Conservation (phyloP, 208 protist species). For the Trypanosoma scelopori region DNA sequence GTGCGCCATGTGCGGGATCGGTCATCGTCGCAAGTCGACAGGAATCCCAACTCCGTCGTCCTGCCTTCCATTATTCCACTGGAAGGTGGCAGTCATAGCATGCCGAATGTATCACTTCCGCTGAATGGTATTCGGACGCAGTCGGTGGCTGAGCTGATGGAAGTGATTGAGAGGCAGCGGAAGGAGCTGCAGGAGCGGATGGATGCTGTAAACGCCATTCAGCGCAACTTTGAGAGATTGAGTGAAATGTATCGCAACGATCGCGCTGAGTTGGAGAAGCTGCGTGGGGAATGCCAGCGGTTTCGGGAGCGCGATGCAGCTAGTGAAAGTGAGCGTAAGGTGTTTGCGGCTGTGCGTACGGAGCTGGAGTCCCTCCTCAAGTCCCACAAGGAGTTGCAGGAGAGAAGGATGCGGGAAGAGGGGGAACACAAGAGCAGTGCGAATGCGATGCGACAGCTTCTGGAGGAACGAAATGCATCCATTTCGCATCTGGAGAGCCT, state of each 20-base stretch:
- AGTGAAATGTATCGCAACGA: slow-evolving; percentile 72
- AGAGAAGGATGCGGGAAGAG: neutral
- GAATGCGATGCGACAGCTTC: neutral
- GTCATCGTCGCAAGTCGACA: too few species aligned
- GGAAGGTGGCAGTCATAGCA: too few species aligned
- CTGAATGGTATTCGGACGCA: too few species aligned
- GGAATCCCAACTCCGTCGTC: too few species aligned
- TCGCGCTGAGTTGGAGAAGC: slow-evolving; percentile 40
- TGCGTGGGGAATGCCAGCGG: slow-evolving; percentile 19
- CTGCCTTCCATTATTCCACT: too few species aligned
- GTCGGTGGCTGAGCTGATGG: slow-evolving; percentile 33
- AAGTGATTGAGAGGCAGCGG: slow-evolving; percentile 50
- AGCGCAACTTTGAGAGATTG: slow-evolving; percentile 88
- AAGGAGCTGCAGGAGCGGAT: slow-evolving; percentile 62
- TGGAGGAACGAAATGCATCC: neutral
- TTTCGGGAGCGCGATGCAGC: slow-evolving; percentile 20
- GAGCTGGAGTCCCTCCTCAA: slow-evolving; percentile 27
- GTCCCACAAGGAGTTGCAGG: slow-evolving; percentile 13
- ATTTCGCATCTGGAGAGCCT: neutral
- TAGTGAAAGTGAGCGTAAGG: slow-evolving; percentile 13
- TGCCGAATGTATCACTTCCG: too few species aligned
- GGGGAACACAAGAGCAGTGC: neutral
- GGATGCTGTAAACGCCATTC: slow-evolving; percentile 87
- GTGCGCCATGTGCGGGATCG: too few species aligned
- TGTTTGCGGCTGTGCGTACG: slow-evolving; percentile 28